phyloP scores from a whole-genome alignment of 371 early-diverging fungal species.

The Apophysomyces variabilis region DNA sequence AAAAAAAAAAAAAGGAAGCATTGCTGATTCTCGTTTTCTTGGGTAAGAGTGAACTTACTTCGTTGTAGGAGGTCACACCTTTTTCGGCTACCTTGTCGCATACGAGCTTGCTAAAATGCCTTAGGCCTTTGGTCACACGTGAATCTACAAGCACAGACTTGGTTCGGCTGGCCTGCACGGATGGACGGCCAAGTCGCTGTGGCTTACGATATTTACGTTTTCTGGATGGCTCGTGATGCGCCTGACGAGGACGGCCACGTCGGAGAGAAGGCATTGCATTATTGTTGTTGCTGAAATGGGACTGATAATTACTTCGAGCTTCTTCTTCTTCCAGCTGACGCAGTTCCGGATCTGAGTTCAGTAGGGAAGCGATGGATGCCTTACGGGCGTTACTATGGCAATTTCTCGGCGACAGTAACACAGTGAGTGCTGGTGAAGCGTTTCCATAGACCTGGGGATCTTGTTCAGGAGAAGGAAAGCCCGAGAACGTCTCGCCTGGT shows the following conservation, averaged over 20 bases:
- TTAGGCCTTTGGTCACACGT: conserved; percentile 52
- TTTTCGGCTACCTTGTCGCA: conserved; percentile 67
- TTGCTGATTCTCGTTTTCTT: background rate
- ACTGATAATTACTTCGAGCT: conserved; percentile 16
- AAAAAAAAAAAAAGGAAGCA: conserved; percentile 14
- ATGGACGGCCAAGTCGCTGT: conserved; percentile 8
- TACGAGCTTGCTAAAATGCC: conserved; percentile 68
- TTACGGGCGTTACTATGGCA: conserved; percentile 29
- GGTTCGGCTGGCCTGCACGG: conserved; percentile 15
- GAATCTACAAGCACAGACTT: conserved; percentile 17
- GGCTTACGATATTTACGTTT: conserved; percentile 13
- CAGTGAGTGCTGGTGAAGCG: conserved; percentile 14
- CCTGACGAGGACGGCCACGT: conserved; percentile 31
- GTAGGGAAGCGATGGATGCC: conserved; percentile 49
- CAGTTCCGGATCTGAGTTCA: conserved; percentile 37
- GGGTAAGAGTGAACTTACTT: conserved; percentile 31
- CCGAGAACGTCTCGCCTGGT: conserved; percentile 14
- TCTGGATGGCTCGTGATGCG: background rate
- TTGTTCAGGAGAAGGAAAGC: conserved; percentile 13
- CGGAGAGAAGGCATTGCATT: conserved; percentile 14
- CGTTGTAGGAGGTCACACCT: conserved; percentile 67
- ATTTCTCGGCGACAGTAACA: conserved; percentile 5
- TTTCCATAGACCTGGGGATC: conserved; percentile 5
- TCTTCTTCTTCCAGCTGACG: conserved; percentile 26
- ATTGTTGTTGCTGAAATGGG: conserved; percentile 19